Base-by-base conservation (phyloP, 2,329 filamentous ascomycete species). In the Aspergillus alliaceus region DNA sequence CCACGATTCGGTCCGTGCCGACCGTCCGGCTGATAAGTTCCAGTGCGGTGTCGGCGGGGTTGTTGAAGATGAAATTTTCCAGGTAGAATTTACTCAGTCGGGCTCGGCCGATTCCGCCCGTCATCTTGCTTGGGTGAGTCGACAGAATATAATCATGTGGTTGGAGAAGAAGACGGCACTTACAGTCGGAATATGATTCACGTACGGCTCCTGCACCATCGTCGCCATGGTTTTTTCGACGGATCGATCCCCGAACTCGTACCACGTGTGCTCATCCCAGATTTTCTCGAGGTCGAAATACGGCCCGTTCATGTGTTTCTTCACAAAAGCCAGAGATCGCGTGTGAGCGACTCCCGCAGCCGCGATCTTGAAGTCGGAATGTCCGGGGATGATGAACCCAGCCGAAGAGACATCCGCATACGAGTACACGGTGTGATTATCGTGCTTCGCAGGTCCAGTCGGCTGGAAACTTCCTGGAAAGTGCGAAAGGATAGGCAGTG, bases 141-240 rank as follows among this genome's bases (percentile, higher is more conserved):
- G n/a, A n/a, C 20, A n/a, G 25, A 15, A 14, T 22, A 48, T 35
- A 47, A 27, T 14, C 11, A 6, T 20, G n/a, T 12, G 18, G 6
- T 7, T 42, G 24, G 24, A 15, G n/a, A n/a, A n/a, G 5, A 11
- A 25, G 24, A 8, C 9, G 42, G 3, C 2, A 29, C 81, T 77
- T 65, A 86, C 80, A 0, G 88, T 91, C 0, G 89, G 87, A 2
- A 91, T 79, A 67, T 92, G 88, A 67, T 92, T 92, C 1, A 93
- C 89, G 66, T 92, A 91, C 1, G 89, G 90, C 69, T 91, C 85
- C 48, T 86, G 80, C 1, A 91, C 88, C 89, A 93, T 92, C 0
- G 89, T 92, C n/a, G 80, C 80, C 89, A 93, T 92, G 0, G 89
- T 93, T 61, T 85, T 83, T 59, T 85, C 85, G 0, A 91, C 88